Base-by-base conservation (phyloP, 139 green algal species). In the Edaphochlamys debaryana region DNA sequence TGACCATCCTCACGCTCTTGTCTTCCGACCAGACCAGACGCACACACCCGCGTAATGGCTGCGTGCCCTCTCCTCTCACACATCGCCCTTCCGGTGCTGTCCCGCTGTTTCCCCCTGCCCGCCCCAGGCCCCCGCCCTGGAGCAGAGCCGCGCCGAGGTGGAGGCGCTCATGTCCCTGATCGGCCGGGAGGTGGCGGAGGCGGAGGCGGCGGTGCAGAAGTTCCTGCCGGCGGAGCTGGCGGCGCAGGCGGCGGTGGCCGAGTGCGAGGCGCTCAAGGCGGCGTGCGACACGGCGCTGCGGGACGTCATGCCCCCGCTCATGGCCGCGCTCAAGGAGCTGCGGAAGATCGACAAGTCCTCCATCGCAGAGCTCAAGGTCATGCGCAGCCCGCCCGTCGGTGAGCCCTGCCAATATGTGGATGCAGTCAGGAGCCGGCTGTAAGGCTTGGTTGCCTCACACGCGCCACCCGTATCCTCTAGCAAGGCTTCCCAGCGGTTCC, bases 321-420 rank as follows among this genome's bases (percentile, higher is more conserved):
- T 69, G 36, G 79, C 79, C 32, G 86, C 80, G 23, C 79, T 89
- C 27, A 66, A 82, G 54, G 87, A 88, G 45, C 78, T 91, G 40
- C 37, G 75, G 34, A 45, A 63, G 1, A 91, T 91, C 75, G 80
- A 91, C 68, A 91, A 91, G 80, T 22, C 37, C 64, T 89, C 91
- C 70, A 93, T 91, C 72, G 89, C 88, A 30, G 87, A 93, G 85
- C 81, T 93, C 36, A 93, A 93, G 56, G 63, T 67, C 37, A 83
- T 91, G 82, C 86, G 80, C 66, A 88, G 74, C 38, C 87, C 87
- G 25, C 86, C 86, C 22, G n/a, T 54, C 13, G 72, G 79, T 89
- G 60, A 34, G 75, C 54, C 13, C 34, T 29, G 37, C 48, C 20
- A 1, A 6, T 52, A 40, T 36, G 60, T n/a, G 38, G 32, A 36